Base-by-base conservation (phyloP, 2,329 filamentous ascomycete genomes). In the Alternaria gansuensis region DNA sequence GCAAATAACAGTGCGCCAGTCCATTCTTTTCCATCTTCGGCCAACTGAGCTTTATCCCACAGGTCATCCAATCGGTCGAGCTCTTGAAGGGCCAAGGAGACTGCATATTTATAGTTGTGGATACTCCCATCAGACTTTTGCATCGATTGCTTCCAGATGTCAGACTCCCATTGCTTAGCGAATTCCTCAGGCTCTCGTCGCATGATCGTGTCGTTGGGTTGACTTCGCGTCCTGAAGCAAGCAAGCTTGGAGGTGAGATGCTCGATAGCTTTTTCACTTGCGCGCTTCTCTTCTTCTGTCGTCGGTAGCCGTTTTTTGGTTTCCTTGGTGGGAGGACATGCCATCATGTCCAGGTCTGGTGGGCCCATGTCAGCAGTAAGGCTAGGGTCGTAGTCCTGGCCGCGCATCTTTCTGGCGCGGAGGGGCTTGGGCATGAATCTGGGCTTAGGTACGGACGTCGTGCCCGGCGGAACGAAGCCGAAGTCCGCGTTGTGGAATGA, bases 341-440 rank as follows among this genome's bases (percentile, higher is more conserved):
- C 5, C 13, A 8, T 23, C 21, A 34, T 26, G 2, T 26, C 9
- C 10, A 10, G 10, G 21, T 48, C 31, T 4, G 44, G 44, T n/a
- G 44, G 31, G 44, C 44, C 13, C 31, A 48, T 48, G 3, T 24
- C 29, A 10, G 44, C 44, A 48, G 44, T 48, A 4, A 48, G 21
- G 11, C 44, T 36, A 34, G 31, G 21, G 21, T 48, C 44, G 44
- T 48, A 48, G 3, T 40, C 21, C 4, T 24, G 37, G 11, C 37
- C 37, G 11, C 21, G 23, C 5, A n/a, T 33, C 4, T 48, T 48
- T n/a, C 21, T 48, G 24, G 31, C 21, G 21, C 44, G 44, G 9
- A 48, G 44, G 5, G 44, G 21, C 31, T 36, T 48, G 21, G 44
- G 44, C 14, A 5, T 34, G 44, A 48, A 48, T 13, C 17, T 10